phyloP scores from a whole-genome alignment of 2,329 filamentous ascomycete species.

The Aureobasidium sp. region DNA sequence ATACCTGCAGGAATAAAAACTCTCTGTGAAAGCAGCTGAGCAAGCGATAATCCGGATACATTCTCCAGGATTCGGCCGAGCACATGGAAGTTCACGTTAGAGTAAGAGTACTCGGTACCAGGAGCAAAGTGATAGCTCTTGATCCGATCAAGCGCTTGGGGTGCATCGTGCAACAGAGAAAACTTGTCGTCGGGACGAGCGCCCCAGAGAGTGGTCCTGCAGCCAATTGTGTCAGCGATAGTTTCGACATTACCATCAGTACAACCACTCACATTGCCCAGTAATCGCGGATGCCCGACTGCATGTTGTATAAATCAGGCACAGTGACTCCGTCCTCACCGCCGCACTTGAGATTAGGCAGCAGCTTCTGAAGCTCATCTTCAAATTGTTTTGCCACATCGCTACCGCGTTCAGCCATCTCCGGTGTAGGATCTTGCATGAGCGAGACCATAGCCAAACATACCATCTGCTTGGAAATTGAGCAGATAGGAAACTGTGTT shows the following conservation, averaged over 20 bases:
- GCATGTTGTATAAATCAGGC: slow-evolving; percentile 44
- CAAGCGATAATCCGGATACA: slow-evolving; percentile 40
- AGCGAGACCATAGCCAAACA: slow-evolving; percentile 43
- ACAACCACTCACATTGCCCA: slow-evolving; percentile 38
- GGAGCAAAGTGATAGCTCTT: slow-evolving; percentile 47
- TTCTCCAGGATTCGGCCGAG: slow-evolving; percentile 44
- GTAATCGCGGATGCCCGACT: slow-evolving; percentile 52
- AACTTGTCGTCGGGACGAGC: slow-evolving; percentile 45
- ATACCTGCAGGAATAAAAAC: slow-evolving; percentile 48
- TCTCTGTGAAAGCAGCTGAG: slow-evolving; percentile 39
- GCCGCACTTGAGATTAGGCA: slow-evolving; percentile 32
- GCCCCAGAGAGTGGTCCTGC: slow-evolving; percentile 45
- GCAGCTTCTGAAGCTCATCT: slow-evolving; percentile 34
- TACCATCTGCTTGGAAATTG: slow-evolving; percentile 53
- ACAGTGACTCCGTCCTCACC: slow-evolving; percentile 38
- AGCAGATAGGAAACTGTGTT: slow-evolving; percentile 51
- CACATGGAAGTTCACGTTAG: slow-evolving; percentile 49
- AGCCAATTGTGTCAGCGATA: neutral
- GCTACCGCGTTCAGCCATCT: slow-evolving; percentile 26
- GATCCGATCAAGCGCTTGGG: slow-evolving; percentile 33
- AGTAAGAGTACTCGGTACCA: slow-evolving; percentile 49
- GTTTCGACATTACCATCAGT: slow-evolving; percentile 22
- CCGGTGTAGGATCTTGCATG: slow-evolving; percentile 35
- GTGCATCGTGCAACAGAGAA: slow-evolving; percentile 37
- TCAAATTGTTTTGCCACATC: slow-evolving; percentile 23